Percentiles rank a stretch among this genome's conserved stretches.
These are phyloP conservation scores for Metarhizium brunneum DNA, from an alignment of 2,329 filamentous ascomycete genomes.

Conservation along the genomic window DNA sequence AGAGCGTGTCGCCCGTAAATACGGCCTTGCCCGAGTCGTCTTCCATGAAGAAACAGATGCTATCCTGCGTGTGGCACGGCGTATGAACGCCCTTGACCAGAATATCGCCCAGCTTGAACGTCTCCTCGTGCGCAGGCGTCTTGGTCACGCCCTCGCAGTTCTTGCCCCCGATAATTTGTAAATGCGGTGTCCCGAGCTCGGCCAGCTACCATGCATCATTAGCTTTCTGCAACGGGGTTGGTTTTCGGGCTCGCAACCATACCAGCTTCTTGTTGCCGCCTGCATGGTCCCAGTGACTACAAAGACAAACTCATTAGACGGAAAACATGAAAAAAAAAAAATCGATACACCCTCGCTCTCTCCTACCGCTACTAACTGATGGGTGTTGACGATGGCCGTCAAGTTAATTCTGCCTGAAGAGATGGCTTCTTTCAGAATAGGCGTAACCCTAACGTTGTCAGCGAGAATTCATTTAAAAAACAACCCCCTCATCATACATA, in stretches of 20 bases:
- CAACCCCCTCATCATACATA: background rate
- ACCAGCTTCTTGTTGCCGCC: slow-evolving; percentile 79
- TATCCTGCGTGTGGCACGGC: slow-evolving; percentile 96
- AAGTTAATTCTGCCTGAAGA: slow-evolving; percentile 67
- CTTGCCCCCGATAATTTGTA: slow-evolving; percentile 79
- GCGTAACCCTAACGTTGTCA: slow-evolving; percentile 39
- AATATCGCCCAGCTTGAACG: slow-evolving; percentile 77
- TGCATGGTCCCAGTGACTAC: slow-evolving; percentile 85
- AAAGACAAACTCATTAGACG: slow-evolving; percentile 1
- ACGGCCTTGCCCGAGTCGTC: slow-evolving; percentile 69
- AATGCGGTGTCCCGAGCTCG: slow-evolving; percentile 44
- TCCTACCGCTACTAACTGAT: slow-evolving; percentile 59
- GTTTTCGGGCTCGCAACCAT: background rate
- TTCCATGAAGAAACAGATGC: slow-evolving; percentile 89
- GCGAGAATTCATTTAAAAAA: background rate
- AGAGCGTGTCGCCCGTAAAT: slow-evolving; percentile 94
- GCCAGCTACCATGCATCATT: slow-evolving; percentile 16
- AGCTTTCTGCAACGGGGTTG: background rate
- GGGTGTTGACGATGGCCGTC: slow-evolving; percentile 87
- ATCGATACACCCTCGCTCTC: background rate
- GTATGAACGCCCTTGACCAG: slow-evolving; percentile 83
- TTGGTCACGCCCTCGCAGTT: slow-evolving; percentile 73
- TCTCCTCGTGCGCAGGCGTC: slow-evolving; percentile 66
- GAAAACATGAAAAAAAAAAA: too few species aligned
- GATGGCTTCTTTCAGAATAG: slow-evolving; percentile 64